These are phyloP conservation scores for Paramecium sexaurelia DNA, from an alignment of 73 alveolate genomes.

Conservation along the genomic window DNA sequence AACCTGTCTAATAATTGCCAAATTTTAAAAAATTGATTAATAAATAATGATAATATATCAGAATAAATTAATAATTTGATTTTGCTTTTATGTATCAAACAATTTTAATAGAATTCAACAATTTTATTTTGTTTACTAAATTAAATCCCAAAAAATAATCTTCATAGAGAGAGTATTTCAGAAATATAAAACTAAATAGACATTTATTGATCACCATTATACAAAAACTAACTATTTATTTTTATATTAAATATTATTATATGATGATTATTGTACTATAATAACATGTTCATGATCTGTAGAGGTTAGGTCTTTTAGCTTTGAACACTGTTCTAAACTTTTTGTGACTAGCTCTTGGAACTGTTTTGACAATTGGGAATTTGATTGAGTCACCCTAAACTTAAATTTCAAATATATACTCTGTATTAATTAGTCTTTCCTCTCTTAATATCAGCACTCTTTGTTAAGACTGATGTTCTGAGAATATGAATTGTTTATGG, in stretches of 20 bases:
- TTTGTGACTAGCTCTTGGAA: constrained; percentile 62
- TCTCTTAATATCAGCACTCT: constrained; percentile 18
- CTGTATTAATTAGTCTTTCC: constrained; percentile 25
- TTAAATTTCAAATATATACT: not conserved
- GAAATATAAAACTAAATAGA: too few relatives aligned
- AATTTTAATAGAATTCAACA: too few relatives aligned
- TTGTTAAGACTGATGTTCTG: constrained; percentile 73
- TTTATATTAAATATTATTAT: not conserved
- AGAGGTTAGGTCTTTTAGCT: constrained; percentile 69
- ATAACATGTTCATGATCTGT: constrained; percentile 40
- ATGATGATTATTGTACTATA: constrained; percentile 32
- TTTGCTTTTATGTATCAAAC: not conserved
- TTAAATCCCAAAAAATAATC: too few relatives aligned
- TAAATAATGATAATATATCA: not conserved
- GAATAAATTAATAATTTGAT: not conserved
- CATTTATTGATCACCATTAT: not conserved
- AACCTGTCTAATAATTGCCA: not conserved
- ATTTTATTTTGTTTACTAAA: too few relatives aligned
- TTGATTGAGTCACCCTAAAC: constrained; percentile 64
- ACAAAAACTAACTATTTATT: not conserved
- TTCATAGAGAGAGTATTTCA: too few relatives aligned
- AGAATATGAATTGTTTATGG: constrained; percentile 87
- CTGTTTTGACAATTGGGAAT: constrained; percentile 70
- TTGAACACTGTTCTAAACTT: constrained; percentile 65
- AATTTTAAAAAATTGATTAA: not conserved